Evolutionary conservation across 2,329 filamentous ascomycete species (phyloP), one percentile per base, ranked within the genome.

Genomic region (Juglanconis sp.): DNA sequence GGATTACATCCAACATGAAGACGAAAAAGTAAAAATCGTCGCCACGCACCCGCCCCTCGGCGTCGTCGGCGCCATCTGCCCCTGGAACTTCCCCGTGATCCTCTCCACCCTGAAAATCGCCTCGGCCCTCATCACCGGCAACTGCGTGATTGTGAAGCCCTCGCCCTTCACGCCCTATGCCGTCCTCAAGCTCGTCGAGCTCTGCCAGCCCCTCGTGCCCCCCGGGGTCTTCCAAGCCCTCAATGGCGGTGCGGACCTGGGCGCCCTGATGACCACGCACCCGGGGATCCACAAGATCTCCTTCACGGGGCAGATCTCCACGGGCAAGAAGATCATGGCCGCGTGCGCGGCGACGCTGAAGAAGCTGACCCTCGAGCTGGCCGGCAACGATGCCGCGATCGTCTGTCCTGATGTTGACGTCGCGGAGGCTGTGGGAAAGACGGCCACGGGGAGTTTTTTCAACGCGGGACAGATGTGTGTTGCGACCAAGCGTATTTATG

Each of bases 11-110:
- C 70, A 82, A 57, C 74, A 77, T 63, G 80, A 84, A 42, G 77
- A 77, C 53, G 75, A 77, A 11, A 73, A 71, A 11, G 65, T 73
- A 49, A 71, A 69, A 34, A 71, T 81, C 64, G 68, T 79, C 17
- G 74, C 73, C 2, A 77, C 74, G 3, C 77, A 78, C 65, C 69
- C 70, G 24, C 81, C 81, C 0, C 72, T 83, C 44, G 81, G 81
- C 38, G 75, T 82, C 4, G 74, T 78, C 1, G 81, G 75, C 11
- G 84, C 79, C 60, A 86, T 87, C 65, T 80, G 81, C 31, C 83
- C 84, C 1, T 87, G 85, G 84, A 87, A 87, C 68, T 87, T 79
- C 65, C 79, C 79, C 1, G 65, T 80, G 34, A 73, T 78, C 58
- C 71, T 81, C 1, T 75, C 77, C 11, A 75, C 77, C 55, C 73